phyloP scores from a whole-genome alignment of 805 yeast species.

The Candida railenensis region DNA sequence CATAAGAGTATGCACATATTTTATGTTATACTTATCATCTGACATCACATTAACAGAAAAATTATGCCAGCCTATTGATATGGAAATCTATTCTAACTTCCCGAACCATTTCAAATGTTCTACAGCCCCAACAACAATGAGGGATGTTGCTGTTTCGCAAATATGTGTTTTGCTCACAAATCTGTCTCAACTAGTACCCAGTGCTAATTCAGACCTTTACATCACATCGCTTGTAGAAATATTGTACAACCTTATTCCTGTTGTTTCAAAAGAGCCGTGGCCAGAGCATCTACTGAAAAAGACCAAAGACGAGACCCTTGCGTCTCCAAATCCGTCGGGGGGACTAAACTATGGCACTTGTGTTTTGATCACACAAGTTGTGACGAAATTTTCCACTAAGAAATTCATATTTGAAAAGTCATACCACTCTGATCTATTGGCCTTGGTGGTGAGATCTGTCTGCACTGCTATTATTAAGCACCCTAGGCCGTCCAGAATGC shows the following conservation, averaged over 20 bases:
- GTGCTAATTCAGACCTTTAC: slow-evolving; percentile 20
- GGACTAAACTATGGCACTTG: slow-evolving; percentile 56
- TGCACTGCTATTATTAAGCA: slow-evolving; percentile 51
- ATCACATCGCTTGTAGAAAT: slow-evolving; percentile 55
- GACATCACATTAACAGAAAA: slow-evolving; percentile 35
- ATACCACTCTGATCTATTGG: slow-evolving; percentile 53
- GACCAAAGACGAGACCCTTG: slow-evolving; percentile 6
- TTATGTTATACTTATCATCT: slow-evolving; percentile 51
- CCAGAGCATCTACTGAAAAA: not conserved
- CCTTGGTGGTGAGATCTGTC: slow-evolving; percentile 57
- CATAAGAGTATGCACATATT: slow-evolving; percentile 50
- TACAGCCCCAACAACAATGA: slow-evolving; percentile 46
- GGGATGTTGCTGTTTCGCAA: slow-evolving; percentile 64
- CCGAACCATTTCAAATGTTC: slow-evolving; percentile 52
- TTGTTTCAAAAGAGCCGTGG: slow-evolving; percentile 26
- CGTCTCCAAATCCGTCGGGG: slow-evolving; percentile 30
- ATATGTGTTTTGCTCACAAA: slow-evolving; percentile 40
- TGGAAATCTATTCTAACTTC: slow-evolving; percentile 44
- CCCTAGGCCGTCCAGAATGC: slow-evolving; percentile 52
- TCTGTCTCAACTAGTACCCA: not conserved
- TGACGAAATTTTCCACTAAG: slow-evolving; percentile 36
- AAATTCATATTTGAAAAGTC: slow-evolving; percentile 36
- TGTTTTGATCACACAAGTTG: slow-evolving; percentile 41
- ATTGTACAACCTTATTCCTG: slow-evolving; percentile 58
- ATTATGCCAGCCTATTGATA: slow-evolving; percentile 39